These are phyloP conservation scores for Taphrina deformans DNA, from an alignment of 1,139 yeast genomes.

Conservation along the genomic window DNA sequence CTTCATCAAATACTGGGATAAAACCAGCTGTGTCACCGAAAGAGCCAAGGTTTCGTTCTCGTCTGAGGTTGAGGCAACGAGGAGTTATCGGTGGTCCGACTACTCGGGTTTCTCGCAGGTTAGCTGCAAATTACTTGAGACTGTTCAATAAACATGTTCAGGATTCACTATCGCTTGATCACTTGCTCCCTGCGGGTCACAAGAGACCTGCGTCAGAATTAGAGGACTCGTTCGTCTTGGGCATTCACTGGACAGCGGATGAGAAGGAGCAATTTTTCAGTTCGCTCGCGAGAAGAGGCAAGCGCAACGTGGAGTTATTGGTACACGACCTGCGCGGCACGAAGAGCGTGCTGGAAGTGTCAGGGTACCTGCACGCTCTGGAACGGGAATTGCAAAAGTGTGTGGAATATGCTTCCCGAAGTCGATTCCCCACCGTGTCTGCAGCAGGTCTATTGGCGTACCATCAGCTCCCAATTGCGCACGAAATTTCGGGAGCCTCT, in stretches of 20 bases:
- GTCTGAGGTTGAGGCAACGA: neutral
- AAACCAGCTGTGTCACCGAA: neutral
- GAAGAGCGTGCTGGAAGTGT: conserved; percentile 25
- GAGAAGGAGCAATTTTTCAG: conserved; percentile 26
- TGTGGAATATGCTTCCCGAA: neutral
- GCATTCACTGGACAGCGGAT: conserved; percentile 12
- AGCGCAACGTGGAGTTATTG: conserved; percentile 1
- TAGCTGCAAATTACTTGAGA: neutral
- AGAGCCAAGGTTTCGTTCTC: neutral
- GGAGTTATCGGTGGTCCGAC: neutral
- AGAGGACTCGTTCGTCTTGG: neutral
- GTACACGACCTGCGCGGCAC: conserved; percentile 14
- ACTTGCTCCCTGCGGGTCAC: neutral
- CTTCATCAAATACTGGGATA: neutral
- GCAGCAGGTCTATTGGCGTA: neutral
- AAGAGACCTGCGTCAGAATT: neutral
- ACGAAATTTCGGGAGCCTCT: neutral
- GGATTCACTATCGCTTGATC: neutral
- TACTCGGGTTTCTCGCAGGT: neutral
- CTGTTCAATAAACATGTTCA: conserved; percentile 2
- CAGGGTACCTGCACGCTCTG: conserved; percentile 22
- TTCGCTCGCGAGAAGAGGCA: conserved; percentile 20
- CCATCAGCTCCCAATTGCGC: neutral
- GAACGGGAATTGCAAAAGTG: neutral
- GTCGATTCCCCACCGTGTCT: neutral